Base-by-base conservation (phyloP, 768 basidiomycete genomes). In the Collybia mongolica region DNA sequence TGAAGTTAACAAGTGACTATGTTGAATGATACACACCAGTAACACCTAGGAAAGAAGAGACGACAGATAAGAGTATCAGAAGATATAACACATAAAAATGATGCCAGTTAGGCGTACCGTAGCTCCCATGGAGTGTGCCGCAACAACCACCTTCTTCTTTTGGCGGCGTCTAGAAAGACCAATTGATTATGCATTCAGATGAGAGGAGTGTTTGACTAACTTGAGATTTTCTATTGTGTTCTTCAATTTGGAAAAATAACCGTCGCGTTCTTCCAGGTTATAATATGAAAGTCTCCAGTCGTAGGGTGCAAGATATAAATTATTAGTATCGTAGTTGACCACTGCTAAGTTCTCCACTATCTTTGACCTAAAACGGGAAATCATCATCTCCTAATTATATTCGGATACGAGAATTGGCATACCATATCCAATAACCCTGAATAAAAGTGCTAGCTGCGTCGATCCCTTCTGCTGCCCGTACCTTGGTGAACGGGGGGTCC, bases 371-470 rank as follows among this genome's bases (percentile, higher is more conserved):
- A 46, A 46, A 39, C 20, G 24, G 24, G 54, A 39, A 12, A 17
- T 46, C 12, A 23, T 36, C 19, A 40, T 46, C 11, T 32, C 24
- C 28, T 38, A 9, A 42, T 49, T 6, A 18, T n/a, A 17, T 14
- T 39, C n/a, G 14, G 26, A 38, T 18, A 37, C 3, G 32, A 40
- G 26, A 11, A 23, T n/a, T 46, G 23, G 54, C 71, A 46, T 60
- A 86, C 92, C 93, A 96, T 46, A 96, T 83, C 95, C 94, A 98
- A 64, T 94, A 99, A 1, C 95, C 93, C 63, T 86, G 84, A 49
- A 93, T 82, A 57, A 92, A 88, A 57, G 77, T 86, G 54, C 88
- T 90, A 2, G 93, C 94, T 0, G 93, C 93, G 61, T 92, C 89
- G 18, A 96, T 83, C 0, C 95, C 95, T 66, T 97, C 91, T 0